phyloP scores from a whole-genome alignment of 2,329 filamentous ascomycete genomes.

The Magnaporthiopsis rhizophila region DNA sequence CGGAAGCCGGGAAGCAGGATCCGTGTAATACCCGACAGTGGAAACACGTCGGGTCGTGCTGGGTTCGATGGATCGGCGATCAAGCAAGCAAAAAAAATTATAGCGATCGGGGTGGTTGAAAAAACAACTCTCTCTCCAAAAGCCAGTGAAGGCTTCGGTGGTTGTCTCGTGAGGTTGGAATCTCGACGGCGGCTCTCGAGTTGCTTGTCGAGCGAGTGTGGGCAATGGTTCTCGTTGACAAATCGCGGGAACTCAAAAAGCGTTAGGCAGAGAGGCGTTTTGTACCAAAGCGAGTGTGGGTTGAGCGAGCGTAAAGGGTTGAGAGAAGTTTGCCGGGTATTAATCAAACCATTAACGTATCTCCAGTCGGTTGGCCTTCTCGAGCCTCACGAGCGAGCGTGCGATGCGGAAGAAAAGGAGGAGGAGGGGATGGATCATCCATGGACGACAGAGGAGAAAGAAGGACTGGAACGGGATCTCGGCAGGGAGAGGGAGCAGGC shows the following conservation, averaged over 20 bases:
- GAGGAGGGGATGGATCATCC: conserved; percentile 1
- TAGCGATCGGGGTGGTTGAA: no score
- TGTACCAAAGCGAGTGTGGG: not conserved
- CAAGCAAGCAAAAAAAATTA: no score
- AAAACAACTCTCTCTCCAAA: not conserved
- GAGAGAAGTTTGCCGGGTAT: not conserved
- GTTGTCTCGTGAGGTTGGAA: not conserved
- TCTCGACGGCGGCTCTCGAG: not conserved
- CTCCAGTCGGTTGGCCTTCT: not conserved
- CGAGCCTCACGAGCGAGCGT: not conserved
- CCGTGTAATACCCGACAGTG: not conserved
- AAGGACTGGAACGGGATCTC: not conserved
- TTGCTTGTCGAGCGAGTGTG: not conserved
- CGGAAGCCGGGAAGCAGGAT: not conserved
- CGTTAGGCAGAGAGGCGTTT: no score
- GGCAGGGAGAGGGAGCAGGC: not conserved
- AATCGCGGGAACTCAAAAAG: not conserved
- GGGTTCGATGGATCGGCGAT: not conserved
- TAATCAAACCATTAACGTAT: not conserved
- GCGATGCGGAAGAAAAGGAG: not conserved
- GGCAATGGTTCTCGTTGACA: not conserved
- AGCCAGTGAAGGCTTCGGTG: not conserved
- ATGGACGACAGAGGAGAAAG: not conserved
- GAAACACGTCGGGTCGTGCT: not conserved
- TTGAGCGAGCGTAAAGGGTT: not conserved